Conservation (phyloP, 2,329 filamentous ascomycete species). For the Juglanconis juglandina region DNA sequence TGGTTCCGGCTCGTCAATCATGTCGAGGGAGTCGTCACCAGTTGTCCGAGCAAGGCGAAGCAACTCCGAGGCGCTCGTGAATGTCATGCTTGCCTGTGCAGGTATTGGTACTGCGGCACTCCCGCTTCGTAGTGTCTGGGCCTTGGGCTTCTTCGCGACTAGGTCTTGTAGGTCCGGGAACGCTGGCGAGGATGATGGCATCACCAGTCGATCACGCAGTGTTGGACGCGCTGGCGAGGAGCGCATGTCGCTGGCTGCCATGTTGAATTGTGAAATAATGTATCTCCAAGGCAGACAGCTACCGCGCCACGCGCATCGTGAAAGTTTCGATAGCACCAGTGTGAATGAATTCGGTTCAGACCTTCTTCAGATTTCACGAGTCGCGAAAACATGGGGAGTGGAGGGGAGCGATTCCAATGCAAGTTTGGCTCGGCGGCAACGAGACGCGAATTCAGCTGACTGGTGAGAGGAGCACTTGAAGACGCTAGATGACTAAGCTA, state of each 20-base stretch:
- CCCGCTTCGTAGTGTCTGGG: conserved; percentile 33
- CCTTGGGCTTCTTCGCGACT: conserved; percentile 33
- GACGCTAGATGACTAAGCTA: background rate
- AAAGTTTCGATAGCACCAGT: conserved; percentile 19
- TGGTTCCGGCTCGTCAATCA: conserved; percentile 8
- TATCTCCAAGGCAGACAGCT: conserved; percentile 30
- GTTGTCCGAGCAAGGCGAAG: conserved; percentile 30
- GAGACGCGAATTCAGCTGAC: conserved; percentile 12
- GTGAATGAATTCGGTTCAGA: background rate
- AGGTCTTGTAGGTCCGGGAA: conserved; percentile 51
- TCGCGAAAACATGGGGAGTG: background rate
- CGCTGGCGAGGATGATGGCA: conserved; percentile 51
- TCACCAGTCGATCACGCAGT: conserved; percentile 24
- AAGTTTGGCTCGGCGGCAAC: conserved; percentile 6
- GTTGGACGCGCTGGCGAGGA: conserved; percentile 28
- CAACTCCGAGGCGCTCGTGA: conserved; percentile 40
- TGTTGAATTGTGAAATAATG: conserved; percentile 26
- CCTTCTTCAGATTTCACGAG: background rate
- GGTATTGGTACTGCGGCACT: conserved; percentile 37
- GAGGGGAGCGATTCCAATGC: background rate
- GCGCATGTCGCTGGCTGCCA: conserved; percentile 28
- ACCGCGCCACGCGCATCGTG: conserved; percentile 48
- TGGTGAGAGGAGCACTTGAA: background rate
- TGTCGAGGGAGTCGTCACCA: conserved; percentile 3
- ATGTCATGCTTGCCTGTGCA: conserved; percentile 32